Conservation (phyloP, 352 stramenopile genomes). For the Globisporangium megalacanthum region DNA sequence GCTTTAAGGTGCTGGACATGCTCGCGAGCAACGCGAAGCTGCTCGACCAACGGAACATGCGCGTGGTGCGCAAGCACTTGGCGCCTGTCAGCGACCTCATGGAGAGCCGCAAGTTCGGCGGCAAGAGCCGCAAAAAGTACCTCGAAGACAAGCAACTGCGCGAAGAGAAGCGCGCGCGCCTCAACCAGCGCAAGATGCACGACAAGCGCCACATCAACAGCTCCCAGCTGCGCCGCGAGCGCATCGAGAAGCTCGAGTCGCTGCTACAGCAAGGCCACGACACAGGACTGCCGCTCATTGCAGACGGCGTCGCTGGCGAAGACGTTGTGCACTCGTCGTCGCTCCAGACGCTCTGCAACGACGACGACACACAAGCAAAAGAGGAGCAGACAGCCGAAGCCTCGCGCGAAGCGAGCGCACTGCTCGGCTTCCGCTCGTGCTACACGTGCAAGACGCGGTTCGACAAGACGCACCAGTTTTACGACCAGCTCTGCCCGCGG, state of each 20-base stretch:
- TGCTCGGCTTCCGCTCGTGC: constrained; percentile 90
- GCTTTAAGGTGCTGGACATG: constrained; percentile 60
- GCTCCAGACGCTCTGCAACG: constrained; percentile 54
- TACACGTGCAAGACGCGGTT: constrained; percentile 96
- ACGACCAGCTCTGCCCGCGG: constrained; percentile 93
- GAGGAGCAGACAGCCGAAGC: constrained; percentile 42
- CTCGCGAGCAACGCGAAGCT: constrained; percentile 44
- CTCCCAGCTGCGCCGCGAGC: constrained; percentile 85
- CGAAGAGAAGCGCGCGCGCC: constrained; percentile 77
- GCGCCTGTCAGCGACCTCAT: constrained; percentile 73
- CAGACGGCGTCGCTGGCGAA: constrained; percentile 85
- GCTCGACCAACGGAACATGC: constrained; percentile 72
- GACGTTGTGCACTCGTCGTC: constrained; percentile 52
- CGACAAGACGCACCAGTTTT: constrained; percentile 95
- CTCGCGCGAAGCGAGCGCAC: constrained; percentile 51
- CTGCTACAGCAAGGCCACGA: constrained; percentile 84
- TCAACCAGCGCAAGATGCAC: constrained; percentile 86
- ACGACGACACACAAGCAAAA: constrained; percentile 40
- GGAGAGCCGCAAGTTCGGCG: constrained; percentile 82
- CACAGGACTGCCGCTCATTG: constrained; percentile 80
- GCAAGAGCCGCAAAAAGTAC: constrained; percentile 82
- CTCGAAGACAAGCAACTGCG: constrained; percentile 83
- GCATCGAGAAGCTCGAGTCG: constrained; percentile 89
- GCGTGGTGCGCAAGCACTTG: constrained; percentile 71
- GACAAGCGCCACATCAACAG: constrained; percentile 93